These are phyloP conservation scores for Alternaria sp. DNA, from an alignment of 2,329 filamentous ascomycete species.

Conservation along the genomic window DNA sequence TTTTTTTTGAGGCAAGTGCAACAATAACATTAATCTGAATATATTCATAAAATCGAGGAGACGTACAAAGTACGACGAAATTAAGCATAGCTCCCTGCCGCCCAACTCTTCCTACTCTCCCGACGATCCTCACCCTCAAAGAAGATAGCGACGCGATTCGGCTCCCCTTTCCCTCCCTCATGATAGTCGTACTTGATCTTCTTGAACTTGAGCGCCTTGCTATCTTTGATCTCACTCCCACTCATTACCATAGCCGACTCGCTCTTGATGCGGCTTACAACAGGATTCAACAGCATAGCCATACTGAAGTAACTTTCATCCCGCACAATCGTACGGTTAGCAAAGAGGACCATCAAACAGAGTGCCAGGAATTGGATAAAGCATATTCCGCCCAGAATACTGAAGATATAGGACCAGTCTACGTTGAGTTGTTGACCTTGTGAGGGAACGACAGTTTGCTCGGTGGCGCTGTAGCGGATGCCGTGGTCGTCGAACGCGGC, in stretches of 20 bases:
- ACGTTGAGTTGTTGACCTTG: conserved; percentile 42
- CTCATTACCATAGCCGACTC: conserved; percentile 35
- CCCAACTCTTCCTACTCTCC: conserved; percentile 40
- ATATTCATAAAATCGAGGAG: neutral
- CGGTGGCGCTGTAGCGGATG: conserved; percentile 28
- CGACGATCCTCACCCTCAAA: conserved; percentile 35
- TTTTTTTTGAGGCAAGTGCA: neutral
- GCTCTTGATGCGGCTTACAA: conserved; percentile 33
- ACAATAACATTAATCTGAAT: neutral
- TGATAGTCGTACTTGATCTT: conserved; percentile 44
- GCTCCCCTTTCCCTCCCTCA: conserved; percentile 33
- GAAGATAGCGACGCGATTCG: conserved; percentile 40
- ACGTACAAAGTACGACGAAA: too few species aligned
- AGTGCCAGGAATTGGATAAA: conserved; percentile 33
- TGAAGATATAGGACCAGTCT: conserved; percentile 37
- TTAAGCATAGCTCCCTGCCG: conserved; percentile 33
- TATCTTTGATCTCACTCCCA: conserved; percentile 41
- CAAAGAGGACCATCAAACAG: conserved; percentile 17
- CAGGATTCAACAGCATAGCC: conserved; percentile 43
- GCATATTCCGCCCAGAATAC: conserved; percentile 20
- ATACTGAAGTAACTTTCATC: conserved; percentile 44
- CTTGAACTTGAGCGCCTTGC: conserved; percentile 34
- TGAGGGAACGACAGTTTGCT: conserved; percentile 13
- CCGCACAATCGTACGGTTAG: conserved; percentile 41
- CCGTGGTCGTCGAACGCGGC: conserved; percentile 48